A percentile compares a stretch with the other conserved stretches of the same genome.
phyloP scores from a whole-genome alignment of 768 basidiomycete species.

The Tephrocybe sp. region DNA sequence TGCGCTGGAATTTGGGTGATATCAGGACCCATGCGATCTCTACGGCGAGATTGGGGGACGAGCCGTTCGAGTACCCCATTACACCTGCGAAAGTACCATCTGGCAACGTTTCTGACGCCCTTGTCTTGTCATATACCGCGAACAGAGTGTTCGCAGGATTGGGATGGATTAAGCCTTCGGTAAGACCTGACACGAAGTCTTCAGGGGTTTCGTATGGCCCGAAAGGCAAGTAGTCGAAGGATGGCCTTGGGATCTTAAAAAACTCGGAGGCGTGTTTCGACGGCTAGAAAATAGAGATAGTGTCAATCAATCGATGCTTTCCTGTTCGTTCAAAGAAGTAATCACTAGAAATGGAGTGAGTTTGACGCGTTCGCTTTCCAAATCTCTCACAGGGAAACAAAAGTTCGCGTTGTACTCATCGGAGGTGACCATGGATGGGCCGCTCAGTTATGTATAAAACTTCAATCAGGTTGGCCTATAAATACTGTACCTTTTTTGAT shows the following conservation, averaged over 20 bases:
- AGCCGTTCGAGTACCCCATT: slow-evolving; percentile 8
- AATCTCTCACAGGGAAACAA: slow-evolving; percentile 42
- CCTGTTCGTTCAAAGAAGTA: neutral
- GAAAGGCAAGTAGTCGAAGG: slow-evolving; percentile 8
- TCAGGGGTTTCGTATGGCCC: slow-evolving; percentile 7
- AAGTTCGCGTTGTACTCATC: slow-evolving; percentile 43
- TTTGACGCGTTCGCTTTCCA: slow-evolving; percentile 49
- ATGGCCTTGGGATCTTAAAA: slow-evolving; percentile 5
- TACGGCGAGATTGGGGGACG: slow-evolving; percentile 1
- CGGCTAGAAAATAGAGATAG: neutral
- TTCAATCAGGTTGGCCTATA: neutral
- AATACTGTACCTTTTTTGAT: neutral
- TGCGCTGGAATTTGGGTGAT: slow-evolving; percentile 53
- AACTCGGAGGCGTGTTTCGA: slow-evolving; percentile 10
- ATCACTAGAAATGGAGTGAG: slow-evolving; percentile 50
- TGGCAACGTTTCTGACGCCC: neutral
- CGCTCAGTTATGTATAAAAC: neutral
- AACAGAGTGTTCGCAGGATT: slow-evolving; percentile 5
- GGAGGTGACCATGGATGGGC: neutral
- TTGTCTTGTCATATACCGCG: slow-evolving; percentile 12
- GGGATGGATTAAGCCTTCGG: slow-evolving; percentile 6
- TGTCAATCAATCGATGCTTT: neutral
- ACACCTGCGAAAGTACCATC: slow-evolving; percentile 14
- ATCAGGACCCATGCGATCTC: slow-evolving; percentile 13
- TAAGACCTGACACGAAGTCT: neutral